Evolutionary conservation across 176 grass and related monocot genomes (phyloP), one percentile per base, ranked within the genome.

Genomic region (Saccharum spontaneum): DNA sequence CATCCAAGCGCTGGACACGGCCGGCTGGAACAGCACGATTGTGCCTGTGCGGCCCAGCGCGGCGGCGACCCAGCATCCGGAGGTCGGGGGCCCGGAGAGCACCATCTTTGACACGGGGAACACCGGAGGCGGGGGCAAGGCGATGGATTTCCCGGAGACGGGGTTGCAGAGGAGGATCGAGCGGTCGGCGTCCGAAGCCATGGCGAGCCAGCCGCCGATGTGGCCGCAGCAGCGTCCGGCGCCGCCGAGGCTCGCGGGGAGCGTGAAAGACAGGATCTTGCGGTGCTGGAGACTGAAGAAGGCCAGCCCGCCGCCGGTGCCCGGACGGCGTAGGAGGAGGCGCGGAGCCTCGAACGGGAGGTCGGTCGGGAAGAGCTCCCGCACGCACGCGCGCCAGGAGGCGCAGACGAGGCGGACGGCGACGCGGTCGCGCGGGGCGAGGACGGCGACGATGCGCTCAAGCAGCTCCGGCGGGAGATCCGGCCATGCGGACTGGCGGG

Each of bases 391-490:
- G 17, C 87, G 82, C 87, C 82, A 89, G 0, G 87, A 84, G 20
- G 69, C 71, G 82, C 87, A 88, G 14, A 84, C 87, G 4, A 84
- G 81, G 44, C 75, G 81, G 75, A 57, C 24, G 44, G 87, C 75
- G 5, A 73, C 67, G 39, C 75, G 81, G 81, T 38, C 67, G 54
- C 61, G 23, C 33, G 80, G 86, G n/a, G 0, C 13, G 4, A 88
- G 33, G 5, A 49, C 43, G 66, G 3, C 24, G 20, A 79, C 17
- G 75, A 84, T 64, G 67, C 44, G 76, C 45, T 65, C 81, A n/a
- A 88, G 81, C 17, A 88, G 75, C 81, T 88, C 81, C 75, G 86
- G 80, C 8, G 81, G 87, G 22, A 88, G 60, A 40, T 76, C 73
- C 10, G 72, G n/a, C 83, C 60, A 77, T 0, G 28, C 69, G 6